Percentiles rank a stretch among this genome's conserved stretches.
Evolutionary conservation across 805 yeast genomes (phyloP).

Genomic region (Yarrowia sp.): DNA sequence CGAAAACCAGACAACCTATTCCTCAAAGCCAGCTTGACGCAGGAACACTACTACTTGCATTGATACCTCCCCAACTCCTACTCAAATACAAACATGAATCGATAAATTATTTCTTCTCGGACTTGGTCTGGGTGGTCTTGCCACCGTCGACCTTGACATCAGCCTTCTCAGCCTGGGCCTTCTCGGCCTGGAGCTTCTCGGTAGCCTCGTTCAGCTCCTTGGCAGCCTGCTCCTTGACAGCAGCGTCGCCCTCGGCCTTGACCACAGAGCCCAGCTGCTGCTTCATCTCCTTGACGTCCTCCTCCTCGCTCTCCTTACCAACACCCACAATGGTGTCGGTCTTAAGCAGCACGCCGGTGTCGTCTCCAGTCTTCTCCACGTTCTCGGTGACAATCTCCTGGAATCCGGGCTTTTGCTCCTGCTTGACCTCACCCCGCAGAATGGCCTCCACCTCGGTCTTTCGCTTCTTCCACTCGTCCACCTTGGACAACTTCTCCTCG

Average conservation of each 20-base stretch:
- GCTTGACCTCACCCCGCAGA: slow-evolving; percentile 40
- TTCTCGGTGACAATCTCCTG: slow-evolving; percentile 32
- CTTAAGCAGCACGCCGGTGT: slow-evolving; percentile 8
- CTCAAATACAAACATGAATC: slow-evolving; percentile 11
- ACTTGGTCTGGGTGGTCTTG: background rate
- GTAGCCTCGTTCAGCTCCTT: slow-evolving; percentile 24
- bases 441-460: slow-evolving; percentile 63
- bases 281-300: slow-evolving; percentile 20
- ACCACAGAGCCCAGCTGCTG: slow-evolving; percentile 21
- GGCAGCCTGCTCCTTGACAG: slow-evolving; percentile 25
- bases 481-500: slow-evolving; percentile 64
- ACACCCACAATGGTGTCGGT: slow-evolving; percentile 23
- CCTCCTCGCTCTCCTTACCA: slow-evolving; percentile 17
- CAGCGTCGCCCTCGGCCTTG: slow-evolving; percentile 29
- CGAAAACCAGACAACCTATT: too few species aligned
- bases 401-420: slow-evolving; percentile 28
- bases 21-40: too few species aligned
- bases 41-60: too few species aligned
- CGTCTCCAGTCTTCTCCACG: slow-evolving; percentile 13
- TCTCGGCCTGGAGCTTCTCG: slow-evolving; percentile 1
- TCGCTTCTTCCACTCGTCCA: slow-evolving; percentile 65
- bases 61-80: background rate
- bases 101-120: slow-evolving; percentile 26
- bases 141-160: background rate
- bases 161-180: slow-evolving; percentile 2